phyloP scores from a whole-genome alignment of 2,329 filamentous ascomycete genomes.

The Colletotrichum ledebouriae region DNA sequence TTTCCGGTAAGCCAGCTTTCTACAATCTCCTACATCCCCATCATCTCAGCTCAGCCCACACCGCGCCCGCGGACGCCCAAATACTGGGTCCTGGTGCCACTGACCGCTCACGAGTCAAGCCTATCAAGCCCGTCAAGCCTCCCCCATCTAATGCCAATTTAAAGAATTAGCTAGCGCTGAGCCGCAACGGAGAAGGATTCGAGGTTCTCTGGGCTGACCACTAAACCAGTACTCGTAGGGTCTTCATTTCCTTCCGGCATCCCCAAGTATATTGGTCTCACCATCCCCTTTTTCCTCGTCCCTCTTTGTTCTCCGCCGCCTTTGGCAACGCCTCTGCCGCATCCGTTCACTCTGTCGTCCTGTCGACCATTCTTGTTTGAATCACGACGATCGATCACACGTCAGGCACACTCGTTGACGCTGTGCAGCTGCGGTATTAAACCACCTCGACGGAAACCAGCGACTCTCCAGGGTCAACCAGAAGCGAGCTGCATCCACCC shows the following conservation, averaged over 20 bases:
- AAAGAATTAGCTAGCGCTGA: constrained; percentile 23
- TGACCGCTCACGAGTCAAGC: constrained; percentile 34
- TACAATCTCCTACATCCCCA: constrained; percentile 1
- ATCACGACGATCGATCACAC: constrained; percentile 25
- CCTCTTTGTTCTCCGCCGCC: constrained; percentile 34
- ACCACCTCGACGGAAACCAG: constrained; percentile 4
- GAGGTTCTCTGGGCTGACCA: constrained; percentile 34
- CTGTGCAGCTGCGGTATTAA: constrained; percentile 18
- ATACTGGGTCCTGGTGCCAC: constrained; percentile 25
- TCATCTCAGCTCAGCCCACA: constrained; percentile 33
- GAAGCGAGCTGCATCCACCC: constrained; percentile 21
- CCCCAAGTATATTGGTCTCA: constrained; percentile 25
- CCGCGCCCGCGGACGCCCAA: constrained; percentile 25
- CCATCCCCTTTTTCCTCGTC: constrained; percentile 19
- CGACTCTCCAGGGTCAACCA: not conserved
- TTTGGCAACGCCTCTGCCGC: constrained; percentile 34
- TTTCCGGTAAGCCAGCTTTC: constrained; percentile 25
- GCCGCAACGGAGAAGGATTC: constrained; percentile 26
- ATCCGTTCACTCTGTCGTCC: constrained; percentile 25
- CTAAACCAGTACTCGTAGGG: constrained; percentile 31
- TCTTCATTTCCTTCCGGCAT: constrained; percentile 28
- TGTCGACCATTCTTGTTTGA: constrained; percentile 33
- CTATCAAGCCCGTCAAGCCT: constrained; percentile 15
- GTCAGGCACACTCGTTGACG: constrained; percentile 9
- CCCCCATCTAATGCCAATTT: constrained; percentile 11